These are phyloP conservation scores for Pleurotus cornucopiae DNA, from an alignment of 768 basidiomycete genomes.

Conservation along the genomic window DNA sequence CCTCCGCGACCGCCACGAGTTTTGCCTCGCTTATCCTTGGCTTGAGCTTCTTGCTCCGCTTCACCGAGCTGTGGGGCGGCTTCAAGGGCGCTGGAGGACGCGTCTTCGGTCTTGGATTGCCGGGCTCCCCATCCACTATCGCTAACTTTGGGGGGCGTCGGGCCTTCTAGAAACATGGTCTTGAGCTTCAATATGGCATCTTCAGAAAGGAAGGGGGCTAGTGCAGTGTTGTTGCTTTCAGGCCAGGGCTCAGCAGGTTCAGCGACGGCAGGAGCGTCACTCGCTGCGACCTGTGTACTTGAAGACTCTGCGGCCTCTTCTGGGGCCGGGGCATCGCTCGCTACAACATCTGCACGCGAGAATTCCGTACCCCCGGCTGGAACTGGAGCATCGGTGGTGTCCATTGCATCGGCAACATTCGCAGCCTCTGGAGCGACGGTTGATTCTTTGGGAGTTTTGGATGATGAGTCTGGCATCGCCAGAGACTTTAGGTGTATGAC, in stretches of 20 bases:
- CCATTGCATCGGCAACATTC: constrained; percentile 19
- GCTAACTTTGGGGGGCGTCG: constrained; percentile 66
- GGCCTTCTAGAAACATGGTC: constrained; percentile 76
- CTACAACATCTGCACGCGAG: constrained; percentile 11
- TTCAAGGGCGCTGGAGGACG: constrained; percentile 13
- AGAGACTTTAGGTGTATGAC: constrained; percentile 81
- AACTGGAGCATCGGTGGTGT: neutral
- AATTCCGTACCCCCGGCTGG: too few relatives aligned
- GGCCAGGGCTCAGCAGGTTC: constrained; percentile 55
- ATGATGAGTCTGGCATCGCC: constrained; percentile 58
- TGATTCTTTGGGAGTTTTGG: constrained; percentile 28
- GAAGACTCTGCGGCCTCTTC: too few relatives aligned
- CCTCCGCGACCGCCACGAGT: constrained; percentile 37
- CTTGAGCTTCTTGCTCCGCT: constrained; percentile 20
- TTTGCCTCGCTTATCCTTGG: constrained; percentile 31
- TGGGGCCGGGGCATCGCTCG: neutral
- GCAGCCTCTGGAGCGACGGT: constrained; percentile 13
- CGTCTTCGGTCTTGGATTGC: constrained; percentile 23
- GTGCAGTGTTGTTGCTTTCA: constrained; percentile 46
- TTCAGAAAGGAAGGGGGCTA: constrained; percentile 63
- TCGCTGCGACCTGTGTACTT: too few relatives aligned
- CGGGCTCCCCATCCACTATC: constrained; percentile 74
- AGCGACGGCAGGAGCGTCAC: too few relatives aligned
- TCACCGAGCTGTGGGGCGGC: constrained; percentile 12
- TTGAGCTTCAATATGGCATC: constrained; percentile 60